Conservation (phyloP, 805 yeast species). For the Schwanniomyces pseudopolymorphus region DNA sequence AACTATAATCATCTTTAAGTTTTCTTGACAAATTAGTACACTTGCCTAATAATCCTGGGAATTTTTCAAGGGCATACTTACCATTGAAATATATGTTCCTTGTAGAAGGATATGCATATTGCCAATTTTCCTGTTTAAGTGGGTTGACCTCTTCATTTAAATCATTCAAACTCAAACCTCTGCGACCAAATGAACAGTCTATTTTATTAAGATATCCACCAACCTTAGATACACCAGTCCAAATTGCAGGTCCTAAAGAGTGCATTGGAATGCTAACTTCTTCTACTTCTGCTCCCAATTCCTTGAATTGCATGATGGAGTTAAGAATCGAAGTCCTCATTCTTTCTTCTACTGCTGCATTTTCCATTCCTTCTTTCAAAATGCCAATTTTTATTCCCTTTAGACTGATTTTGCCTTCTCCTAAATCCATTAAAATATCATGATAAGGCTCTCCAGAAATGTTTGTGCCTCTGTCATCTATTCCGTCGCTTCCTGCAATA, state of each 20-base stretch:
- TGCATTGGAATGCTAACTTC: conserved; percentile 37
- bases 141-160: conserved; percentile 6
- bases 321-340: conserved; percentile 22
- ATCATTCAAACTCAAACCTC: conserved; percentile 15
- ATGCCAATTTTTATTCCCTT: conserved; percentile 32
- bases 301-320: conserved; percentile 25
- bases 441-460: conserved; percentile 21
- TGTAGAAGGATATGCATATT: conserved; percentile 13
- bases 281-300: conserved; percentile 30
- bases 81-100: conserved; percentile 29
- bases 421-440: conserved; percentile 7
- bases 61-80: conserved; percentile 24
- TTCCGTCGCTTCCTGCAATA: conserved; percentile 35
- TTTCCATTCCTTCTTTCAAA: conserved; percentile 32
- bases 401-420: conserved; percentile 12
- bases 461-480: conserved; percentile 28
- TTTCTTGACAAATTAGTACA: conserved; percentile 30
- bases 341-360: conserved; percentile 27
- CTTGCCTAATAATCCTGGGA: conserved; percentile 33
- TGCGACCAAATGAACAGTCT: conserved; percentile 17
- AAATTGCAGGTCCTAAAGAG: conserved; percentile 33
- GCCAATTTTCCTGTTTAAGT: conserved; percentile 15
- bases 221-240: conserved; percentile 30
- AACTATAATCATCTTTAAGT: conserved; percentile 28
- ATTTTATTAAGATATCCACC: conserved; percentile 15